Conservation (phyloP, 768 basidiomycete species). For the Lepiota brunneoincarnata region DNA sequence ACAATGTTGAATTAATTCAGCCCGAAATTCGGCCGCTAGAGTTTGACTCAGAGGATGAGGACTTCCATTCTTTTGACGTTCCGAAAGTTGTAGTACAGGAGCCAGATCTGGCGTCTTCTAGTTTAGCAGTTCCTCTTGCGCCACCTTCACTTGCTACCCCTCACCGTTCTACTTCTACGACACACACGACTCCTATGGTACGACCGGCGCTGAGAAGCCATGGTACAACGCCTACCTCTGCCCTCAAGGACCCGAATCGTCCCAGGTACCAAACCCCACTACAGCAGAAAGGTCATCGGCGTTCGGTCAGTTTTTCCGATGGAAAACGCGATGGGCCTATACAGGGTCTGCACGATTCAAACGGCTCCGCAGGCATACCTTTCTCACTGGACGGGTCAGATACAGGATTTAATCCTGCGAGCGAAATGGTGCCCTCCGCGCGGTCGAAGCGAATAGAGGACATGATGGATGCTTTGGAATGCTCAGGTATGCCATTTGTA, state of each 20-base stretch:
- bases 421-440: constrained; percentile 50
- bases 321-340: constrained; percentile 92
- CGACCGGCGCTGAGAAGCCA: constrained; percentile 43
- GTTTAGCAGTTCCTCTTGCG: not conserved
- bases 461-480: constrained; percentile 73
- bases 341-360: constrained; percentile 42
- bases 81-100: constrained; percentile 3
- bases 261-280: constrained; percentile 55
- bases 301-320: constrained; percentile 96
- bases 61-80: constrained; percentile 15
- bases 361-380: constrained; percentile 10
- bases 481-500: constrained; percentile 49
- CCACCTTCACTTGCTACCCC: constrained; percentile 7
- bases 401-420: constrained; percentile 21
- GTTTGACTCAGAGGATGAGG: constrained; percentile 40
- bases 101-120: constrained; percentile 2
- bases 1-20: constrained; percentile 36
- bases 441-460: constrained; percentile 80
- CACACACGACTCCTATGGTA: constrained; percentile 32
- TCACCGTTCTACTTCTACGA: not conserved
- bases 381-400: constrained; percentile 3
- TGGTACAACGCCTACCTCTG: constrained; percentile 56
- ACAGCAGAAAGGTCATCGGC: constrained; percentile 48
- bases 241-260: constrained; percentile 50
- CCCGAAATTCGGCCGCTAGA: constrained; percentile 28